Percentiles rank a stretch among this genome's conserved stretches.
Conservation (phyloP, 2,329 filamentous ascomycete genomes). For the Ambrosiella xylebori region DNA sequence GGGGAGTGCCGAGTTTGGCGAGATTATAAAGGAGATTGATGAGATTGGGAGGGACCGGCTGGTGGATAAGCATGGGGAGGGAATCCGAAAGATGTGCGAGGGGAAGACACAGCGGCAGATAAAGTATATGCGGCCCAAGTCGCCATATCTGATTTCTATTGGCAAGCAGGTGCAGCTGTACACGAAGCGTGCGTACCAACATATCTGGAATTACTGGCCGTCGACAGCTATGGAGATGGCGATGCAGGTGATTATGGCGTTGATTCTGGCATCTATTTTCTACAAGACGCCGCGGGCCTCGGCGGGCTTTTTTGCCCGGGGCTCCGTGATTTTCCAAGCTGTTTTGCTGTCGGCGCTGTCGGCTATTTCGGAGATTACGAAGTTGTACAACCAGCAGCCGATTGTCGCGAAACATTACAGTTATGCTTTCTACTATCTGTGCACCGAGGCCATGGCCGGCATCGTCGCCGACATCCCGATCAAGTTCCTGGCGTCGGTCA, state of each 20-base stretch:
- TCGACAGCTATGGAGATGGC: slow-evolving; percentile 29
- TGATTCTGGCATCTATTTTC: slow-evolving; percentile 46
- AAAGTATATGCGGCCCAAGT: slow-evolving; percentile 34
- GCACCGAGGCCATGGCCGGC: slow-evolving; percentile 35
- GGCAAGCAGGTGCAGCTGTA: slow-evolving; percentile 35
- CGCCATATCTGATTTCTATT: slow-evolving; percentile 39
- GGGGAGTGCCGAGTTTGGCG: slow-evolving; percentile 27
- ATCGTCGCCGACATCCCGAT: slow-evolving; percentile 39
- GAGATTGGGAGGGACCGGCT: slow-evolving; percentile 30
- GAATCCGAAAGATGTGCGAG: slow-evolving; percentile 26
- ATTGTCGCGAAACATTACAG: slow-evolving; percentile 33
- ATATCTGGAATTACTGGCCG: slow-evolving; percentile 34
- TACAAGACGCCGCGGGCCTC: slow-evolving; percentile 33
- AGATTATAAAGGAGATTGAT: slow-evolving; percentile 31
- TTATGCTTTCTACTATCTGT: slow-evolving; percentile 34
- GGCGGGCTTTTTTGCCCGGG: slow-evolving; percentile 34
- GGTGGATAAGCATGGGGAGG: slow-evolving; percentile 23
- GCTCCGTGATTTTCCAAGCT: slow-evolving; percentile 42
- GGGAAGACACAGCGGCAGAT: slow-evolving; percentile 34
- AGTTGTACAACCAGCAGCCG: slow-evolving; percentile 26
- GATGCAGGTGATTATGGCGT: slow-evolving; percentile 35
- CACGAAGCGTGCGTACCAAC: slow-evolving; percentile 33
- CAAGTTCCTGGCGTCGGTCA: slow-evolving; percentile 32
- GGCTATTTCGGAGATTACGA: slow-evolving; percentile 37
- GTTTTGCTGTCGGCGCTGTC: slow-evolving; percentile 41